Percentiles rank a stretch among this genome's conserved stretches.
phyloP scores from a whole-genome alignment of 768 basidiomycete genomes.

The Macrocybe gigantea region DNA sequence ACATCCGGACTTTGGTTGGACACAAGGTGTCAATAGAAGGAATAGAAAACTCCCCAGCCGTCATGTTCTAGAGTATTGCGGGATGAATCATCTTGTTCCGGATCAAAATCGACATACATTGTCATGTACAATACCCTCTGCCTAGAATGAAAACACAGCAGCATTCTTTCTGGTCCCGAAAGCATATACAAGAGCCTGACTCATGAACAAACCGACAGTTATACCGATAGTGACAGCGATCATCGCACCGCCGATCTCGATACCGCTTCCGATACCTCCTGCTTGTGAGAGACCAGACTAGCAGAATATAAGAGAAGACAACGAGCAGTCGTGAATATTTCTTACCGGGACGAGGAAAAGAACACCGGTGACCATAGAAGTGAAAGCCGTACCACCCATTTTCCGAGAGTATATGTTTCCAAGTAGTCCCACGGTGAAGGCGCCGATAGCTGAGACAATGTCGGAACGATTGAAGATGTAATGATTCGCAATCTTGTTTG shows the following conservation, averaged over 20 bases:
- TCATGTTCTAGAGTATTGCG: slow-evolving; percentile 61
- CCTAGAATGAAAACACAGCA: slow-evolving; percentile 78
- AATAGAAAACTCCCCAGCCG: slow-evolving; percentile 85
- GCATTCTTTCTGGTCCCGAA: slow-evolving; percentile 82
- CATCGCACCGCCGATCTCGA: slow-evolving; percentile 85
- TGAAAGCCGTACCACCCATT: slow-evolving; percentile 84
- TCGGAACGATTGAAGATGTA: slow-evolving; percentile 84
- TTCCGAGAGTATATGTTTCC: slow-evolving; percentile 79
- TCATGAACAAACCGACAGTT: slow-evolving; percentile 85
- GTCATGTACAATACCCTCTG: neutral
- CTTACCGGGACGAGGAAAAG: slow-evolving; percentile 82
- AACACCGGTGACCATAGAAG: slow-evolving; percentile 87
- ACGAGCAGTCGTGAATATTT: slow-evolving; percentile 9
- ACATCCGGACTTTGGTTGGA: slow-evolving; percentile 93
- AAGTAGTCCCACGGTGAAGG: slow-evolving; percentile 72
- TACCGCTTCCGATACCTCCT: slow-evolving; percentile 77
- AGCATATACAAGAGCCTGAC: slow-evolving; percentile 80
- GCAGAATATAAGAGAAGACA: slow-evolving; percentile 4
- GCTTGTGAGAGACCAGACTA: slow-evolving; percentile 84
- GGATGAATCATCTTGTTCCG: too few relatives aligned
- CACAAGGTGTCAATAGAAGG: slow-evolving; percentile 93
- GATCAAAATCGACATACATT: neutral
- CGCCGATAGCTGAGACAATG: slow-evolving; percentile 79
- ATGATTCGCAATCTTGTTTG: slow-evolving; percentile 79
- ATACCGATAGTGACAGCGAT: slow-evolving; percentile 89